Percentiles rank a stretch among this genome's conserved stretches.
These are phyloP conservation scores for Cucumis sativus DNA, from an alignment of 306 rosid genomes.

Conservation along the genomic window DNA sequence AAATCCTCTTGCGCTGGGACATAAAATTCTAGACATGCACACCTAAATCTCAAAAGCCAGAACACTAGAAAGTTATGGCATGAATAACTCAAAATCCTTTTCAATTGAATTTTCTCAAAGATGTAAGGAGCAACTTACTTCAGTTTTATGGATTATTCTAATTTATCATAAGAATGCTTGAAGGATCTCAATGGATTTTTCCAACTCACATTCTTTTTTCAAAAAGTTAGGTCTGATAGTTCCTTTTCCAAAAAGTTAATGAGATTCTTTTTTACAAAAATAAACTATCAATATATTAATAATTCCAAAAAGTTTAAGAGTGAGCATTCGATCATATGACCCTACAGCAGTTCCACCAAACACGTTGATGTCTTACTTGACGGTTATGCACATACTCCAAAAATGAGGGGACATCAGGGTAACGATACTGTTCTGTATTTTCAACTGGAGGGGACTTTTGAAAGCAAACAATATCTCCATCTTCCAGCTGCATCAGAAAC, in stretches of 20 bases:
- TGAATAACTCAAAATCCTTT: not conserved
- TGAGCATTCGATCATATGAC: not conserved
- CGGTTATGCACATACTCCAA: conserved; percentile 89
- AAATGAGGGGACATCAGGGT: conserved; percentile 89
- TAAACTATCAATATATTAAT: not conserved
- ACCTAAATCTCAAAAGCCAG: too few species aligned
- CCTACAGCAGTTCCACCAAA: not conserved
- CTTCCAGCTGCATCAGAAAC: conserved; percentile 58
- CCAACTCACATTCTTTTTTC: not conserved
- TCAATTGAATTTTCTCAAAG: not conserved
- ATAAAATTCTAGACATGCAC: too few species aligned
- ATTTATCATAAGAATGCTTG: not conserved
- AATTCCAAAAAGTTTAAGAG: not conserved
- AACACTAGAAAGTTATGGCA: not conserved
- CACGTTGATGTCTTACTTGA: conserved; percentile 39
- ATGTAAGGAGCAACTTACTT: not conserved
- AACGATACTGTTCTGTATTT: conserved; percentile 41
- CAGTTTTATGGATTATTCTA: not conserved
- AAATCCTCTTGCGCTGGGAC: not conserved
- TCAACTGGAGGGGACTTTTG: conserved; percentile 53
- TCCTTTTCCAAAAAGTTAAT: not conserved
- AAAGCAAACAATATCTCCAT: conserved; percentile 88
- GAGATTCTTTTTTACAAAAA: not conserved
- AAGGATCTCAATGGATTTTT: not conserved
- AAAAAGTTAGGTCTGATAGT: not conserved